Evolutionary conservation across 2,329 filamentous ascomycete species (phyloP).

Genomic region (Sodiomyces alkalinus): DNA sequence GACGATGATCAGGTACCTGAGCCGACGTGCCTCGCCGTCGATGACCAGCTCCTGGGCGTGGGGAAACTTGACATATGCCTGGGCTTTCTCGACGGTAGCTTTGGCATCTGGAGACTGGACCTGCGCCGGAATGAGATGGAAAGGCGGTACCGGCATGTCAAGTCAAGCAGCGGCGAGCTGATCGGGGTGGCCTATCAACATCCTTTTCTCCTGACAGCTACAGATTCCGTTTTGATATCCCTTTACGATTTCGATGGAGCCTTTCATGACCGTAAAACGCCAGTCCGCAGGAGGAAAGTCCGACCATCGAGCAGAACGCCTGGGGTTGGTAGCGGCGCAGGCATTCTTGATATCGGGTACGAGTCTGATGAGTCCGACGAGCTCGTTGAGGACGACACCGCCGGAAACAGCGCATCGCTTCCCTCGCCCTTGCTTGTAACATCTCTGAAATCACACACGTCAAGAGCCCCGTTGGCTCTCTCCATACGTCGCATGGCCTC

Average conservation of each 20-base stretch:
- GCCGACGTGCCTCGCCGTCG: constrained; percentile 54
- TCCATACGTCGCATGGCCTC: constrained; percentile 55
- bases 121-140: constrained; percentile 25
- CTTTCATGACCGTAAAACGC: too few relatives aligned
- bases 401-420: constrained; percentile 6
- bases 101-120: constrained; percentile 52
- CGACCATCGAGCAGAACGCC: too few relatives aligned
- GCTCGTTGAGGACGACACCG: background rate
- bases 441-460: constrained; percentile 67
- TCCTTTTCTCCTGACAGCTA: constrained; percentile 69
- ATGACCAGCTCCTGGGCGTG: constrained; percentile 27
- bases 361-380: constrained; percentile 9
- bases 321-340: constrained; percentile 3
- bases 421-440: constrained; percentile 47
- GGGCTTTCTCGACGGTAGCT: constrained; percentile 58
- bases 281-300: too few relatives aligned
- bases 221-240: constrained; percentile 56
- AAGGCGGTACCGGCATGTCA: constrained; percentile 40
- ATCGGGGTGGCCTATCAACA: constrained; percentile 55
- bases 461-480: constrained; percentile 64
- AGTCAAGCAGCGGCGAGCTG: constrained; percentile 49
- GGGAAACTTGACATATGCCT: constrained; percentile 44
- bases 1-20: constrained; percentile 10
- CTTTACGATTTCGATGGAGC: constrained; percentile 49
- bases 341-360: constrained; percentile 1